Base-by-base conservation (phyloP, 345 rosid species). In the Boechera retrofracta region DNA sequence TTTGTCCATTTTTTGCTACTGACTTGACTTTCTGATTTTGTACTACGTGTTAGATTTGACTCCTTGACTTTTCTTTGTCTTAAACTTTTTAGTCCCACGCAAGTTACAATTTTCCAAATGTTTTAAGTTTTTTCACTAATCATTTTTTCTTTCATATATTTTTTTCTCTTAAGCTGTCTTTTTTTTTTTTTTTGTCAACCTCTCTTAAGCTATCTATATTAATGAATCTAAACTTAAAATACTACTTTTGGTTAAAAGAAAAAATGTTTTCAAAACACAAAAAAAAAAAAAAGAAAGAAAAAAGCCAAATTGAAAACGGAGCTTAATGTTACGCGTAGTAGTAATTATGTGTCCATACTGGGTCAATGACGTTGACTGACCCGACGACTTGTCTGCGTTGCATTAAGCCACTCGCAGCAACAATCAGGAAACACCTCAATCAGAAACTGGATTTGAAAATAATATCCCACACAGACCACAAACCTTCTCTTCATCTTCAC, bases 251-350 rank as follows among this genome's bases (percentile, higher is more conserved):
- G 24, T 8, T 65, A 18, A 13, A 29, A 21, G 31, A 29, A 38
- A 51, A 65, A 53, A 51, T 60, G 38, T n/a, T 32, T 76, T 38
- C 24, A 38, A 21, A 21, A 21, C 24, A 13, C 56, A 36, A 59
- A 39, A 26, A 5, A 18, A 3, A 36, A 59, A 39, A 26, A 5
- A 18, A 3, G 4, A 61, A 38, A 18, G 5, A 15, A 15, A 45
- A 35, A 13, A 57, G 10, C 1, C 36, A 8, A 21, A 21, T 21
- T 21, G 24, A 66, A 66, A 35, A 59, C 54, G 67, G 52, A 68
- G 39, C n/a, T 67, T 60, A 68, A 58, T 51, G 35, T 60, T 5
- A 68, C 79, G 74, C 79, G 79, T 51, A 51, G 60, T 9, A 68
- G 73, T 58, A 48, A 61, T 21, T 51, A 67, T 49, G 47, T 47